Evolutionary conservation across 78 protist genomes (phyloP).

Genomic region (Bodo saltans): DNA sequence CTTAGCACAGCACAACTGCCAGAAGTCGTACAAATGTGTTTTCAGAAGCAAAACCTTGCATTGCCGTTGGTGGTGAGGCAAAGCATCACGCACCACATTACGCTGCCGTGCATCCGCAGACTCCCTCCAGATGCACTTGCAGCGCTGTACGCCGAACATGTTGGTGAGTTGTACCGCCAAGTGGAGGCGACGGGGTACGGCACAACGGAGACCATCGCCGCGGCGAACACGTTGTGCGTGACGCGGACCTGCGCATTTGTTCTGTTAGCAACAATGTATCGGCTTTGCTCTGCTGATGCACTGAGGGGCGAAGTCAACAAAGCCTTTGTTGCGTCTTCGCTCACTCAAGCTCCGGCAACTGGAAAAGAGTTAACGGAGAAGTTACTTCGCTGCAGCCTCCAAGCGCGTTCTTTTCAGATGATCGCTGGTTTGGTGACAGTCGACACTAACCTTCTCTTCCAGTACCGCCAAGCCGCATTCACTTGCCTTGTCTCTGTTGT

Average conservation of each 20-base stretch:
- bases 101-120: background rate
- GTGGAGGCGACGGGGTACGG: too few relatives aligned
- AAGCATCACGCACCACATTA: background rate
- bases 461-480: constrained; percentile 25
- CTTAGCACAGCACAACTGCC: too few relatives aligned
- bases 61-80: background rate
- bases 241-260: constrained; percentile 2
- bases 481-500: constrained; percentile 20
- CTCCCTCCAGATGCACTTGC: background rate
- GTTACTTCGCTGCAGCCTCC: background rate
- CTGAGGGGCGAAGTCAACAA: background rate
- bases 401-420: background rate
- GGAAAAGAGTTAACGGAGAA: constrained; percentile 41
- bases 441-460: background rate
- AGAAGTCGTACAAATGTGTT: too few relatives aligned
- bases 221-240: background rate
- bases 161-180: too few relatives aligned
- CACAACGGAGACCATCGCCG: too few relatives aligned
- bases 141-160: background rate
- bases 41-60: background rate
- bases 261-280: constrained; percentile 13
- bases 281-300: background rate
- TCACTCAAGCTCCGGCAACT: background rate
- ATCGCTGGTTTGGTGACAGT: background rate
- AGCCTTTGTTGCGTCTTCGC: background rate